Evolutionary conservation across 2,329 filamentous ascomycete species (phyloP).

Genomic region (Podosphaera xanthii): DNA sequence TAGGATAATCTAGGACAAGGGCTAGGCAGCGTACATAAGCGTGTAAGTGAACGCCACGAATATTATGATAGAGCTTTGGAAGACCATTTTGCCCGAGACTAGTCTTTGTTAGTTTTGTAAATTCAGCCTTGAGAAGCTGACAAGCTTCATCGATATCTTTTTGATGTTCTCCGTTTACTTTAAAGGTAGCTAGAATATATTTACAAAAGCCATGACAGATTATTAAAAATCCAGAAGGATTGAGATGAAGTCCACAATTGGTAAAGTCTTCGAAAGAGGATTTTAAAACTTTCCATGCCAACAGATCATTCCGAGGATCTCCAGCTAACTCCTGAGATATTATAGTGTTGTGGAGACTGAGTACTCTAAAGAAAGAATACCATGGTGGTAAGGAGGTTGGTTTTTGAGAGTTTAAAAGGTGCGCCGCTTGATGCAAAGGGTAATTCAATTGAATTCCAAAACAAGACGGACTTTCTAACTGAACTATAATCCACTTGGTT

Average conservation of each 20-base stretch:
- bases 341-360: constrained; percentile 15
- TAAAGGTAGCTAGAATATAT: constrained; percentile 8
- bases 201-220: constrained; percentile 12
- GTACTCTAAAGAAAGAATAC: constrained; percentile 20
- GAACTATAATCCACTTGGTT: neutral
- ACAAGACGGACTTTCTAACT: neutral
- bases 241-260: constrained; percentile 11
- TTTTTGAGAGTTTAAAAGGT: constrained; percentile 7
- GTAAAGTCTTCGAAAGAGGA: constrained; percentile 11
- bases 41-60: constrained; percentile 27
- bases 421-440: constrained; percentile 5
- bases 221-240: constrained; percentile 11
- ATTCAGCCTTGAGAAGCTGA: constrained; percentile 13
- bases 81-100: constrained; percentile 5
- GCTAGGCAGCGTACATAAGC: constrained; percentile 41
- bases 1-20: constrained; percentile 32
- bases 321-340: constrained; percentile 6
- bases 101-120: constrained; percentile 11
- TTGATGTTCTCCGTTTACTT: neutral
- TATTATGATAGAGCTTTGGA: constrained; percentile 19
- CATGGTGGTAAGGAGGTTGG: constrained; percentile 18
- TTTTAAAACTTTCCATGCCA: constrained; percentile 10
- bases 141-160: constrained; percentile 9
- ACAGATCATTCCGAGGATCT: constrained; percentile 9
- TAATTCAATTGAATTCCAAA: constrained; percentile 2